These are phyloP conservation scores for Cercospora zeina DNA, from an alignment of 2,329 filamentous ascomycete species.

Conservation along the genomic window DNA sequence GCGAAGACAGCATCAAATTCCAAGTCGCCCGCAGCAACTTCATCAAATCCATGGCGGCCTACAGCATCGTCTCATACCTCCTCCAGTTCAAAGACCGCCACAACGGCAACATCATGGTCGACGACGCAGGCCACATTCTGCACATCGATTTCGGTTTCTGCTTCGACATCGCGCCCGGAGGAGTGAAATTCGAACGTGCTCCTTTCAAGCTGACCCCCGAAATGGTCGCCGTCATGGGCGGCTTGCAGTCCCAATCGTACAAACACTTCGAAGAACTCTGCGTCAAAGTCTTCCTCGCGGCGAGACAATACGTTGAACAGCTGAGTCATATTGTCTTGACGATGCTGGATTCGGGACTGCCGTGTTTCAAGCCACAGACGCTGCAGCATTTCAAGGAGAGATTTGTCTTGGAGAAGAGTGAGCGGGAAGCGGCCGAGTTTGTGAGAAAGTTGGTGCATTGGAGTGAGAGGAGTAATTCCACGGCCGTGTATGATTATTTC, in stretches of 20 bases:
- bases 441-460: constrained; percentile 87
- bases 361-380: constrained; percentile 96
- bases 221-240: constrained; percentile 99
- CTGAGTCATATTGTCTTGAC: constrained; percentile 84
- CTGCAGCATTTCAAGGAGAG: constrained; percentile 88
- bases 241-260: constrained; percentile 79
- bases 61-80: constrained; percentile 93
- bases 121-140: constrained; percentile 93
- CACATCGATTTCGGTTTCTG: constrained; percentile 99
- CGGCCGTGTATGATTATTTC: constrained; percentile 96
- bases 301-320: constrained; percentile 82
- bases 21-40: constrained; percentile 96
- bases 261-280: constrained; percentile 95
- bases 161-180: constrained; percentile 96
- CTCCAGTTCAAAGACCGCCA: constrained; percentile 99
- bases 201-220: constrained; percentile 97
- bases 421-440: constrained; percentile 91
- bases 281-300: constrained; percentile 90
- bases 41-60: constrained; percentile 98
- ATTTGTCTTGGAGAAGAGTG: constrained; percentile 88
- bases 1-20: constrained; percentile 91
- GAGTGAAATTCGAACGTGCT: constrained; percentile 94
- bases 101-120: constrained; percentile 99
- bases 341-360: constrained; percentile 94
- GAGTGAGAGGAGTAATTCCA: constrained; percentile 87